Conservation (phyloP, 2,329 filamentous ascomycete genomes). For the Aspergillus neotritici region DNA sequence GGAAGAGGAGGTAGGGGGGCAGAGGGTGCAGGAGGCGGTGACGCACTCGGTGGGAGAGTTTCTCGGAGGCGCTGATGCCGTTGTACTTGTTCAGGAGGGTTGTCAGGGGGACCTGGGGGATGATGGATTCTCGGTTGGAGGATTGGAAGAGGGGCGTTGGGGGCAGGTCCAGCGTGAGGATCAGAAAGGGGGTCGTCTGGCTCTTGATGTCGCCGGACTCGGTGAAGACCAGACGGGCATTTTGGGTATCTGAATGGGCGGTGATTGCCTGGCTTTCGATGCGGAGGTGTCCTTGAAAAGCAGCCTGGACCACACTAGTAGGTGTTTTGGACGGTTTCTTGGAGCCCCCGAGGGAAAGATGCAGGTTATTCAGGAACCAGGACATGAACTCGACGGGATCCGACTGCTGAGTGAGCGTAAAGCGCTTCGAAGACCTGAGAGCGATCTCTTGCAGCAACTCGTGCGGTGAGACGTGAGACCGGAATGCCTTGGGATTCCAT, state of each 20-base stretch:
- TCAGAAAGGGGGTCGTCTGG: constrained; percentile 73
- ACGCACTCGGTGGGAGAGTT: constrained; percentile 77
- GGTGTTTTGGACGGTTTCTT: constrained; percentile 67
- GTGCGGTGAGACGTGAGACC: constrained; percentile 92
- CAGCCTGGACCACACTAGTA: constrained; percentile 75
- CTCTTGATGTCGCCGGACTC: constrained; percentile 77
- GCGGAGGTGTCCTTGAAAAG: constrained; percentile 88
- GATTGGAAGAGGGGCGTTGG: constrained; percentile 93
- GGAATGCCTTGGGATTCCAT: constrained; percentile 96
- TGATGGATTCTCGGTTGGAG: constrained; percentile 89
- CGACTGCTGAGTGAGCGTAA: constrained; percentile 82
- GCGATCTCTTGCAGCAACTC: constrained; percentile 94
- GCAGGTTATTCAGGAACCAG: constrained; percentile 96
- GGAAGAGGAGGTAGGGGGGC: constrained; percentile 84
- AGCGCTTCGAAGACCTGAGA: constrained; percentile 82
- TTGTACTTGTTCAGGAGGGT: constrained; percentile 89
- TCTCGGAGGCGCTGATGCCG: constrained; percentile 78
- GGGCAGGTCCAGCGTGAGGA: constrained; percentile 89
- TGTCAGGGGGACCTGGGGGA: constrained; percentile 69
- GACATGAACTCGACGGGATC: constrained; percentile 95
- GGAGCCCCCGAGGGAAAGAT: constrained; percentile 83
- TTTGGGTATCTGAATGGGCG: constrained; percentile 72
- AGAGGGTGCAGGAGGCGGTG: constrained; percentile 87
- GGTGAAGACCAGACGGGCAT: constrained; percentile 86
- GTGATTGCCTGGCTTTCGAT: constrained; percentile 93